A percentile compares a stretch with the other conserved stretches of the same genome.
phyloP scores from a whole-genome alignment of 805 yeast genomes.

The Cyberlindnera veronae region DNA sequence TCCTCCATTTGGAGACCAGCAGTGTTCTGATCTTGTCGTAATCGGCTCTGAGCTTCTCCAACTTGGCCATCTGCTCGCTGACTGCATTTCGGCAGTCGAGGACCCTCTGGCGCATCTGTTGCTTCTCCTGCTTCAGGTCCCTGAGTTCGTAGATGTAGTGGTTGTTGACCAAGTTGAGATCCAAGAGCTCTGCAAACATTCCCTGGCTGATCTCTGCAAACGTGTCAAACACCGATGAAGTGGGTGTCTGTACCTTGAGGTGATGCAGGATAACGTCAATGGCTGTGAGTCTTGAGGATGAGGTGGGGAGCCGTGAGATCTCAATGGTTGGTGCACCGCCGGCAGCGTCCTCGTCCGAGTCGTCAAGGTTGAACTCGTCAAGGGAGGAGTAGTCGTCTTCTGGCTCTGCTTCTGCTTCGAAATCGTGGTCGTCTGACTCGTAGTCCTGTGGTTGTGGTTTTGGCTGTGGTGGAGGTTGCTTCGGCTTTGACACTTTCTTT shows the following conservation, averaged over 20 bases:
- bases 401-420: background rate
- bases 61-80: slow-evolving; percentile 21
- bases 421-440: slow-evolving; percentile 2
- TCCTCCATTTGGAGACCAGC: slow-evolving; percentile 18
- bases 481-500: background rate
- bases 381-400: slow-evolving; percentile 7
- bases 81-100: slow-evolving; percentile 29
- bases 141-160: slow-evolving; percentile 29
- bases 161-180: slow-evolving; percentile 34
- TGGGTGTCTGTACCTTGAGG: slow-evolving; percentile 7
- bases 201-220: slow-evolving; percentile 25
- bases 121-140: slow-evolving; percentile 29
- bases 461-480: too few species aligned
- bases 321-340: slow-evolving; percentile 14
- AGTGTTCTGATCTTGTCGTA: slow-evolving; percentile 23
- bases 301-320: slow-evolving; percentile 25
- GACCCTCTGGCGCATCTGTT: slow-evolving; percentile 29
- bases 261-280: slow-evolving; percentile 20
- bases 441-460: slow-evolving; percentile 4
- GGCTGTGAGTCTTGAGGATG: slow-evolving; percentile 20
- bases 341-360: slow-evolving; percentile 9
- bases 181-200: slow-evolving; percentile 33
- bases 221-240: slow-evolving; percentile 8
- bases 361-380: slow-evolving; percentile 5
- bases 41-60: slow-evolving; percentile 25